Conservation (phyloP, 805 yeast species). For the Candida qinlingensis region DNA sequence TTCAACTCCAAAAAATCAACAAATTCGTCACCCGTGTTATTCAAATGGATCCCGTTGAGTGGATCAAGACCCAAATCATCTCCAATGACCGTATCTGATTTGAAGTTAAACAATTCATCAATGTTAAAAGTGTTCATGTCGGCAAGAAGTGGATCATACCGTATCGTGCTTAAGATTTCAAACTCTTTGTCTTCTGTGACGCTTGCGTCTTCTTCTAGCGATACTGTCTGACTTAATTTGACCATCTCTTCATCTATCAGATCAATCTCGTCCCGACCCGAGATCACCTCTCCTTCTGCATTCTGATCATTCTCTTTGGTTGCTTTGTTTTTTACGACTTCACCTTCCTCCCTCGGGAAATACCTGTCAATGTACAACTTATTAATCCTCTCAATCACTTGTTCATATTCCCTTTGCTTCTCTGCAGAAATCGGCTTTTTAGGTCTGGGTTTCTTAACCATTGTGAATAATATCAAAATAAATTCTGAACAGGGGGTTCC, state of each 20-base stretch:
- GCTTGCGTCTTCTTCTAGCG: constrained; percentile 6
- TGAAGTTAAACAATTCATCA: background rate
- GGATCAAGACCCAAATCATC: background rate
- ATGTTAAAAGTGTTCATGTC: background rate
- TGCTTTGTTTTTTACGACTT: background rate
- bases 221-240: constrained; percentile 1
- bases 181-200: constrained; percentile 30
- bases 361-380: constrained; percentile 1
- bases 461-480: background rate
- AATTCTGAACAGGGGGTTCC: no score
- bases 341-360: background rate
- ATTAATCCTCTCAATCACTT: background rate
- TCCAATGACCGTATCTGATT: background rate
- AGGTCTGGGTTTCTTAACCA: background rate
- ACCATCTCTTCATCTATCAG: constrained; percentile 6
- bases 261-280: no score
- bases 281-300: no score
- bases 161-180: constrained; percentile 60
- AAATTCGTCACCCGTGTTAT: background rate
- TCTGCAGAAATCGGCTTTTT: constrained; percentile 1
- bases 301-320: background rate
- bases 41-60: background rate
- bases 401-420: constrained; percentile 1
- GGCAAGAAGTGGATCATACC: constrained; percentile 63
- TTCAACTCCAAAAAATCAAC: background rate